Evolutionary conservation across 1,139 yeast species (phyloP), one percentile per base, ranked within the genome.

Genomic region (Saccharomyces hybrid): DNA sequence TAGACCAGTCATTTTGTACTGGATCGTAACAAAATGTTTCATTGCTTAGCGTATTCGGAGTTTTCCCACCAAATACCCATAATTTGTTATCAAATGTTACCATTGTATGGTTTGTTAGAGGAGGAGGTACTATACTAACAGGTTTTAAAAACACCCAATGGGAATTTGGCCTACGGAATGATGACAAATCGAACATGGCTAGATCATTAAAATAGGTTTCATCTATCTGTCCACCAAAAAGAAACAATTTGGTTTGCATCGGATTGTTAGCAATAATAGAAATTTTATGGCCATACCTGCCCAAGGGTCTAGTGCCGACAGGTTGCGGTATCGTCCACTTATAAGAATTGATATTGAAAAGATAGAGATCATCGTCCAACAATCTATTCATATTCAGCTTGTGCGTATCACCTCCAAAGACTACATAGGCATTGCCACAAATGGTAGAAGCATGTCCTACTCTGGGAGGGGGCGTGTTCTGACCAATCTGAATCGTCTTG

Each of bases 151-250:
- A 16, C 62, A 84, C 86, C 99, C 99, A 93, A 57, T 81, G 80
- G 2, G 96, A 90, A 60, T 82, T 81, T 23, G 95, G 86, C 56
- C 87, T 82, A 65, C 95, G 82, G 72, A 91, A 86, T n/a, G 91
- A 83, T 49, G 95, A 87, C 62, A 93, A 77, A 69, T 93, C 98
- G 72, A 89, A 93, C 59, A 82, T 82, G 73, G 86, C 85, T 66
- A 93, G 74, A 69, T 93, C 99, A 69, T 86, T 84, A 70, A 88
- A 91, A 57, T 86, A 88, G 56, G 82, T 82, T 65, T 88, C 90
- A 67, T 93, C 98, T 62, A 90, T 79, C 70, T 93, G 98, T 53
- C 99, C 99, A 52, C 99, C 99, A 73, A 90, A 93, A 9, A 93
- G 78, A 70, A 84, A 93, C 52, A 95, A 77, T 60, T 85, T 80